Conservation (phyloP, 495 filamentous ascomycete species). For the Penicillium longicatenatum region DNA sequence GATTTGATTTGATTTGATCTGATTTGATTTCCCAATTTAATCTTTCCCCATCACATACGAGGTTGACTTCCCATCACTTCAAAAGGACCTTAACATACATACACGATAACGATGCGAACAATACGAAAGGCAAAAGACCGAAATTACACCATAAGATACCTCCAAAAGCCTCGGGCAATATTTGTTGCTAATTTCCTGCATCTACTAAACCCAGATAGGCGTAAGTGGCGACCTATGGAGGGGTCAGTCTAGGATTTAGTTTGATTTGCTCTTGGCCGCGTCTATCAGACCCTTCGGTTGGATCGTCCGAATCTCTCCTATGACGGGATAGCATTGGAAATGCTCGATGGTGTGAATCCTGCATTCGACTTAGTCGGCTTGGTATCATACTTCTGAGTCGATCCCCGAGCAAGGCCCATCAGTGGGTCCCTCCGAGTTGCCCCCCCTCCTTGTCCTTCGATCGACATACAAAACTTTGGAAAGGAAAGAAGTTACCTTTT, state of each 20-base stretch:
- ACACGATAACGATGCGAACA: not conserved
- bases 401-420: conserved; percentile 14
- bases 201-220: conserved; percentile 10
- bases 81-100: too few relatives aligned
- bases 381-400: conserved; percentile 25
- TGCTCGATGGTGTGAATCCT: conserved; percentile 11
- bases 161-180: not conserved
- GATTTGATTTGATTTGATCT: not conserved
- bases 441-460: not conserved
- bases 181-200: conserved; percentile 12
- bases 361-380: conserved; percentile 11
- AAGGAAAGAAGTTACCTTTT: not conserved
- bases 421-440: conserved; percentile 3
- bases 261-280: conserved; percentile 2
- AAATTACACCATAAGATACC: not conserved
- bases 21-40: too few relatives aligned
- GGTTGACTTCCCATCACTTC: not conserved
- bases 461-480: conserved; percentile 1
- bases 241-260: conserved; percentile 9
- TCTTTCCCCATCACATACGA: not conserved
- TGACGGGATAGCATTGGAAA: conserved; percentile 6
- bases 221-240: conserved; percentile 11
- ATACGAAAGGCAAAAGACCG: not conserved
- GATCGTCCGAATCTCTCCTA: conserved; percentile 9
- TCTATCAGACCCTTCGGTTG: conserved; percentile 17